phyloP scores from a whole-genome alignment of 495 filamentous ascomycete genomes.

The Aspergillus biplanus region DNA sequence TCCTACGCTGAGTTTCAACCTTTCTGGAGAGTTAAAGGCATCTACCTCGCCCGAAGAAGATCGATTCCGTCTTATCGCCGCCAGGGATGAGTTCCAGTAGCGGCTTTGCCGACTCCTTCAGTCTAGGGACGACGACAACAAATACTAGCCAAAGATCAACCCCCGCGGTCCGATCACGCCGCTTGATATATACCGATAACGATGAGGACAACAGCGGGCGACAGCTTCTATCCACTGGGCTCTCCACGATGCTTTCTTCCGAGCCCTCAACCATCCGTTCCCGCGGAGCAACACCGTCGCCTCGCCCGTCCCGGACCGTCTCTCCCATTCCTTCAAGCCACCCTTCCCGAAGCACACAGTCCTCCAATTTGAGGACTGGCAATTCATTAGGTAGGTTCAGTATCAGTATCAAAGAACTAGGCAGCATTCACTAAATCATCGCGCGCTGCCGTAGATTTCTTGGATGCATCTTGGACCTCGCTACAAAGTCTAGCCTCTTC shows the following conservation, averaged over 20 bases:
- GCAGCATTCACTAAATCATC: constrained; percentile 35
- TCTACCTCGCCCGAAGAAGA: constrained; percentile 23
- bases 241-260: constrained; percentile 34
- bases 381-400: constrained; percentile 35
- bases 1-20: constrained; percentile 25
- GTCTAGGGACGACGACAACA: constrained; percentile 38
- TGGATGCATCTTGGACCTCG: constrained; percentile 58
- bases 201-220: constrained; percentile 38
- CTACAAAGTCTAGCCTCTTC: constrained; percentile 58
- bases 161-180: constrained; percentile 49
- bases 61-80: constrained; percentile 20
- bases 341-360: constrained; percentile 44
- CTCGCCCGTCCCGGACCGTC: constrained; percentile 45
- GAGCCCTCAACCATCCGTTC: constrained; percentile 38
- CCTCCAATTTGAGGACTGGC: constrained; percentile 24
- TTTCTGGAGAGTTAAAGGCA: constrained; percentile 31
- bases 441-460: constrained; percentile 44
- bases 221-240: constrained; percentile 38
- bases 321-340: constrained; percentile 54
- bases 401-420: constrained; percentile 29
- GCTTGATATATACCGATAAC: constrained; percentile 46
- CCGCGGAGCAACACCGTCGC: constrained; percentile 47
- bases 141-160: constrained; percentile 35
- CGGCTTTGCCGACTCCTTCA: constrained; percentile 44
- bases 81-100: constrained; percentile 52